Evolutionary conservation across 768 basidiomycete species (phyloP), one percentile per base, ranked within the genome.

Genomic region (Rossbeevera mucosa): DNA sequence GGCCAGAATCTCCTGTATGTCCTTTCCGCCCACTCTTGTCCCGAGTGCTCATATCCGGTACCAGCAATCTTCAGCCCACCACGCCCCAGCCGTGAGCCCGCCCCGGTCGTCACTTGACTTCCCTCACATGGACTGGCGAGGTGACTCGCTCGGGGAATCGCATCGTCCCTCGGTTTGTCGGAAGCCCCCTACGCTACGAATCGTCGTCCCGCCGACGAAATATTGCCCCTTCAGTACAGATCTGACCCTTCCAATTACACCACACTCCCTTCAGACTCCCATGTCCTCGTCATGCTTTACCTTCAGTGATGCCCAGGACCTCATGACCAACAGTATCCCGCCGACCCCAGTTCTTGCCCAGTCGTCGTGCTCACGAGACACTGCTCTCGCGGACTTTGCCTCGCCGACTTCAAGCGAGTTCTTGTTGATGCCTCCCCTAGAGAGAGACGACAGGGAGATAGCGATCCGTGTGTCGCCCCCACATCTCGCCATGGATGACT

Each of bases 211-310:
- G 13, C 64, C 66, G 14, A 60, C 68, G 26, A 68, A 69, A 54
- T 67, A 68, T 47, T 70, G 64, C 53, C 66, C 66, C n/a, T 68
- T 66, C 50, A 60, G 64, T 33, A 66, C 64, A 16, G 60, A 70
- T 42, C 55, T 70, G n/a, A 64, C 59, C 5, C 58, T 66, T 53
- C 68, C 68, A 40, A 58, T 62, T 16, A 62, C 64, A 7, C 62
- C 67, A 9, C 58, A 52, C 36, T 57, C 59, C 44, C 62, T 70
- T 52, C 55, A 59, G 25, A 58, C 62, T 21, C 57, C 65, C 8
- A 38, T 67, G 44, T 57, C 61, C 0, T 67, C 62, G 9, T 68
- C 64, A 1, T 67, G 67, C 47, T 66, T 69, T 28, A 60, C 54
- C 12, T 63, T 58, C 41, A 56, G 49, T 24, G 57, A 60, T 12